Conservation (phyloP, 208 protist species). For the Dictyostelium gargantuum region DNA sequence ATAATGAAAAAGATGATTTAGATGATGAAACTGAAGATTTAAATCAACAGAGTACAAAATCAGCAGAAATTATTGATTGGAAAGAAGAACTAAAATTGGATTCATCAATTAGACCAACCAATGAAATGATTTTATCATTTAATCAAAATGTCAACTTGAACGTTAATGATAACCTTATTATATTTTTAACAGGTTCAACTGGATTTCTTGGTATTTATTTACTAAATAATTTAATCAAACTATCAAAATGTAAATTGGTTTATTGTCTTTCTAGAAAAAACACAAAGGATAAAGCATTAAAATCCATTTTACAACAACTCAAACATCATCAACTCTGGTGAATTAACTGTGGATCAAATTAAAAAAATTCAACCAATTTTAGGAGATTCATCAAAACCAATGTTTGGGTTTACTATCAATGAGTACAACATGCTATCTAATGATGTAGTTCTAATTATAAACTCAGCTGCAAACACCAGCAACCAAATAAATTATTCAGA, state of each 20-base stretch:
- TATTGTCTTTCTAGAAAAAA: slow-evolving; percentile 3
- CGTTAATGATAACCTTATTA: background rate
- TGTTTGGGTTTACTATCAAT: background rate
- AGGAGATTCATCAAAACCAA: background rate
- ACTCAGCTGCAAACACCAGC: background rate
- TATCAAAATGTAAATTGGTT: background rate
- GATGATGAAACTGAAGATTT: too few species aligned
- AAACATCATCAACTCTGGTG: background rate
- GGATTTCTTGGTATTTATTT: background rate
- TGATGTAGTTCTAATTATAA: background rate
- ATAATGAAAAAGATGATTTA: background rate
- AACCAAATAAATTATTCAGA: too few species aligned
- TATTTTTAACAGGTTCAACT: slow-evolving; percentile 22
- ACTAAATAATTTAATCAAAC: background rate
- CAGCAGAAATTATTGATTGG: background rate
- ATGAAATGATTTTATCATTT: background rate
- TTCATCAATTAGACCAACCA: background rate
- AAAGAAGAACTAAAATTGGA: background rate
- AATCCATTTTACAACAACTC: background rate
- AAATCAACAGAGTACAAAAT: background rate
- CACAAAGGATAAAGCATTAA: background rate
- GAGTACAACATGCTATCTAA: background rate
- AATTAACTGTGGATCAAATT: background rate
- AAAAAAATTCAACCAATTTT: background rate
- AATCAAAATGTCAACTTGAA: background rate